Conservation (phyloP, 768 basidiomycete species). For the Amanita brunnescens region DNA sequence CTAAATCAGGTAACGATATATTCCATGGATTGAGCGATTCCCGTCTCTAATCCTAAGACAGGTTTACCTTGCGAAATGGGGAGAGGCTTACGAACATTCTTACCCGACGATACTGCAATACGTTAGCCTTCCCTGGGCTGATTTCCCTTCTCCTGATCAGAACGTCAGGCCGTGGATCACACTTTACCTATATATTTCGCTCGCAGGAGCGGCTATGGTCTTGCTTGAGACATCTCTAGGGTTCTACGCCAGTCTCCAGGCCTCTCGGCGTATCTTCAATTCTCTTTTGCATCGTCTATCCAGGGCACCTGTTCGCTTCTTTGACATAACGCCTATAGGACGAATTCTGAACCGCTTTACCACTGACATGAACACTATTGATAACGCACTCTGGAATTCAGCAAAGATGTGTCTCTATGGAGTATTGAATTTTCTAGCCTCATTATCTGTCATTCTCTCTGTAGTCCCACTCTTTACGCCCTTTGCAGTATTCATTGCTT, state of each 20-base stretch:
- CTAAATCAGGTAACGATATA: slow-evolving; percentile 40
- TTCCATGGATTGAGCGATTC: not conserved
- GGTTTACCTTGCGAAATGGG: slow-evolving; percentile 63
- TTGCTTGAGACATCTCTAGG: slow-evolving; percentile 51
- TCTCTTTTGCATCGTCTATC: slow-evolving; percentile 45
- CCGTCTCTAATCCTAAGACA: slow-evolving; percentile 14
- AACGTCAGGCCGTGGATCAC: slow-evolving; percentile 60
- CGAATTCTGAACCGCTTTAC: slow-evolving; percentile 76
- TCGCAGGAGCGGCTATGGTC: slow-evolving; percentile 45
- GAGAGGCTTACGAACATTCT: slow-evolving; percentile 49
- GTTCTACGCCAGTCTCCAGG: slow-evolving; percentile 61
- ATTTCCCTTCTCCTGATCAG: slow-evolving; percentile 47
- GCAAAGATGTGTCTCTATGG: slow-evolving; percentile 47
- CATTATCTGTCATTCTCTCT: slow-evolving; percentile 54
- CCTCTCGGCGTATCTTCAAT: slow-evolving; percentile 52
- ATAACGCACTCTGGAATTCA: slow-evolving; percentile 51
- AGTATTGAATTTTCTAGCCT: slow-evolving; percentile 50
- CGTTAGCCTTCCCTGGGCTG: slow-evolving; percentile 33
- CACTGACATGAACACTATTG: slow-evolving; percentile 68
- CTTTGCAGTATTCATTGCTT: slow-evolving; percentile 58
- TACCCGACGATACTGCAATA: slow-evolving; percentile 12
- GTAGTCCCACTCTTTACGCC: slow-evolving; percentile 59
- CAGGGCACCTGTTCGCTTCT: slow-evolving; percentile 59
- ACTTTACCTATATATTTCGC: slow-evolving; percentile 54
- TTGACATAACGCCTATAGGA: slow-evolving; percentile 69